Evolutionary conservation across 2,329 filamentous ascomycete genomes (phyloP).

Genomic region (Fusarium robinianum): DNA sequence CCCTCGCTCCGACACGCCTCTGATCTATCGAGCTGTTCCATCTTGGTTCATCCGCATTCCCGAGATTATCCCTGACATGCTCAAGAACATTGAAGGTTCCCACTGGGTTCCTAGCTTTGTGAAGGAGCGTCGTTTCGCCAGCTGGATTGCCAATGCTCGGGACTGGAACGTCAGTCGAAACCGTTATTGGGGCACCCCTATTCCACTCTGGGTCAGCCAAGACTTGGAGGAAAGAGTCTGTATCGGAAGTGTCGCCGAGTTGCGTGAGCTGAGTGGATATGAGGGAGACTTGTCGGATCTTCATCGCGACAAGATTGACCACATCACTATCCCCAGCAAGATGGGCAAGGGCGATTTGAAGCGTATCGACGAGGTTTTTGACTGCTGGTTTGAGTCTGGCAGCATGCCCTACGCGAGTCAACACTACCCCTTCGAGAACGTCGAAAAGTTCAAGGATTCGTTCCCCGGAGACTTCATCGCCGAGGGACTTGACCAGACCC

Average conservation of each 20-base stretch:
- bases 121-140: conserved; percentile 88
- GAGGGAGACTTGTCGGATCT: conserved; percentile 81
- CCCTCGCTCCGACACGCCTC: conserved; percentile 89
- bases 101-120: conserved; percentile 92
- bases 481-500: conserved; percentile 89
- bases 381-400: conserved; percentile 97
- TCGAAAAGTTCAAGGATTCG: conserved; percentile 75
- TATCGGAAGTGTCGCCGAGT: conserved; percentile 80
- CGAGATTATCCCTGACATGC: conserved; percentile 81
- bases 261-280: conserved; percentile 85
- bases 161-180: conserved; percentile 97
- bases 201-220: conserved; percentile 90
- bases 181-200: conserved; percentile 92
- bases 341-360: conserved; percentile 82
- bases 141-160: conserved; percentile 87
- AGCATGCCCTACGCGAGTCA: conserved; percentile 93
- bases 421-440: conserved; percentile 91
- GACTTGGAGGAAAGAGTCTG: conserved; percentile 87
- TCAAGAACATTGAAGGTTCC: conserved; percentile 85
- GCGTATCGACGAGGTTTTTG: conserved; percentile 86
- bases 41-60: conserved; percentile 94
- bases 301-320: conserved; percentile 89
- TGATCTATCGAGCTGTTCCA: conserved; percentile 90
- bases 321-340: conserved; percentile 91
- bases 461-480: conserved; percentile 96